Evolutionary conservation across 2,329 filamentous ascomycete species (phyloP).

Genomic region (Penicillium sp.): DNA sequence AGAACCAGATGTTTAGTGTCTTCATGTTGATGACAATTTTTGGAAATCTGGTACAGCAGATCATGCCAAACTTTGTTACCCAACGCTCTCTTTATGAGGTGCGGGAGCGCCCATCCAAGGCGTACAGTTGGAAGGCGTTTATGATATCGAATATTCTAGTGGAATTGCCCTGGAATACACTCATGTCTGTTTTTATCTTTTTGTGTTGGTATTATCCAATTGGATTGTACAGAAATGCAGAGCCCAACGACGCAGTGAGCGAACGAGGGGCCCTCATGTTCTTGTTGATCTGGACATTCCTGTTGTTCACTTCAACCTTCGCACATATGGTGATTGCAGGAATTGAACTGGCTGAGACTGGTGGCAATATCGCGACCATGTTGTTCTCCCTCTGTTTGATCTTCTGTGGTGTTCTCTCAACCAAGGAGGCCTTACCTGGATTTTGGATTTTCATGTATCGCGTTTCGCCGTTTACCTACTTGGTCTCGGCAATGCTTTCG

Average conservation of each 20-base stretch:
- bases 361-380: constrained; percentile 72
- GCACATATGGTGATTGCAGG: constrained; percentile 71
- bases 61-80: constrained; percentile 54
- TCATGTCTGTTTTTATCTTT: constrained; percentile 60
- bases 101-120: constrained; percentile 59
- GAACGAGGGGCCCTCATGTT: constrained; percentile 64
- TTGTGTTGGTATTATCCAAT: constrained; percentile 70
- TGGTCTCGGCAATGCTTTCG: constrained; percentile 3
- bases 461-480: constrained; percentile 1
- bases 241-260: constrained; percentile 28
- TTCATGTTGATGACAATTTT: constrained; percentile 68
- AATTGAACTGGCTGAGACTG: constrained; percentile 68
- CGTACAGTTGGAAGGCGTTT: constrained; percentile 70
- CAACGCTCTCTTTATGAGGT: constrained; percentile 57
- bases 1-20: constrained; percentile 82
- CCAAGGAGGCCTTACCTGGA: not conserved
- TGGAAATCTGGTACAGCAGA: constrained; percentile 54
- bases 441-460: constrained; percentile 13
- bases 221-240: constrained; percentile 45
- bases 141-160: constrained; percentile 36
- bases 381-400: constrained; percentile 70
- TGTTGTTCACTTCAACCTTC: constrained; percentile 70
- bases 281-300: constrained; percentile 62
- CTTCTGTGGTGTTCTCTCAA: constrained; percentile 54
- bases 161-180: constrained; percentile 33